A percentile compares a stretch with the other conserved stretches of the same genome.
Conservation (phyloP, 305 asterid species). For the Fraxinus albicans region DNA sequence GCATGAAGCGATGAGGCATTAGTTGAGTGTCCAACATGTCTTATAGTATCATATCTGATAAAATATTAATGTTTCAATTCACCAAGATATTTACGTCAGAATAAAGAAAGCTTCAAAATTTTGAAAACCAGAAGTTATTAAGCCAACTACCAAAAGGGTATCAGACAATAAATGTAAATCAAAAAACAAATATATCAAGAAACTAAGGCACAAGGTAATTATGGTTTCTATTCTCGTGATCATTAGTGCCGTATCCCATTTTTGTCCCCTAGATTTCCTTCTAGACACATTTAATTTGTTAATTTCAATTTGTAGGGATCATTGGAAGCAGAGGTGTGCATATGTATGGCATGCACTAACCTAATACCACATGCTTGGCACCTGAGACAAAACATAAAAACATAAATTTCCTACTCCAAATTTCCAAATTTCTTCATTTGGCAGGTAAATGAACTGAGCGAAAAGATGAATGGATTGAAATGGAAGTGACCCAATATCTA, state of each 20-base stretch:
- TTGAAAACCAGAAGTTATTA: too few relatives aligned
- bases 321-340: neutral
- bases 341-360: neutral
- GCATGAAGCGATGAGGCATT: neutral
- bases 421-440: neutral
- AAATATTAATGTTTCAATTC: neutral
- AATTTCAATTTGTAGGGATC: neutral
- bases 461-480: neutral
- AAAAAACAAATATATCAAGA: neutral
- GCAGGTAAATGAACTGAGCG: neutral
- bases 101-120: neutral
- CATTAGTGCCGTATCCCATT: neutral
- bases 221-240: neutral
- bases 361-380: neutral
- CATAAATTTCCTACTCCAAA: neutral
- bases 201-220: neutral
- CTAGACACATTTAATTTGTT: neutral
- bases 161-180: neutral
- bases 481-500: neutral
- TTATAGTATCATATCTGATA: too few relatives aligned
- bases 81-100: neutral
- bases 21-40: too few relatives aligned
- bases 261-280: neutral
- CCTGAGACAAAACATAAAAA: neutral
- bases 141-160: neutral